A percentile compares a stretch with the other conserved stretches of the same genome.
Evolutionary conservation across 768 basidiomycete genomes (phyloP).

Genomic region (Tylopilus balloui): DNA sequence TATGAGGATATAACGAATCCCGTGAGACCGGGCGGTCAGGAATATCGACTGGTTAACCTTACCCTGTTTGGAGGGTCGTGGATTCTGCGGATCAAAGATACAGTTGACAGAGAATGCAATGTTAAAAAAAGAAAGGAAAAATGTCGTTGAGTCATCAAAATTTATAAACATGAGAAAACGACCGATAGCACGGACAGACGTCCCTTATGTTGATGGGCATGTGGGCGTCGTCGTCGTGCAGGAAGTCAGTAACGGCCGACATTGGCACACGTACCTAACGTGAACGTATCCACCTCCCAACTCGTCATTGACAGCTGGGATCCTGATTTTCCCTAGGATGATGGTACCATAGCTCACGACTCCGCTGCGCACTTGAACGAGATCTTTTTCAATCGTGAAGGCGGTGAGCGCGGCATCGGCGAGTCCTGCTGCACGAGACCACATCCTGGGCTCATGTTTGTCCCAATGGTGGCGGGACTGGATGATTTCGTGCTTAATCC

Average conservation of each 20-base stretch:
- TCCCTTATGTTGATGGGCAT: conserved; percentile 2
- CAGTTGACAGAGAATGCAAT: background rate
- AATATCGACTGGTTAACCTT: conserved; percentile 19
- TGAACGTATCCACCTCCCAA: conserved; percentile 63
- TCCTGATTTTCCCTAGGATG: conserved; percentile 70
- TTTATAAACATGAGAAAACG: conserved; percentile 3
- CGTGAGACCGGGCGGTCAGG: conserved; percentile 3
- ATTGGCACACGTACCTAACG: conserved; percentile 48
- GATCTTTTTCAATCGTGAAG: conserved; percentile 46
- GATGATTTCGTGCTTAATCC: conserved; percentile 62
- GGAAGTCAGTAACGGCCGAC: background rate
- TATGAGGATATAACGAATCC: conserved; percentile 26
- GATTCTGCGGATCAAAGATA: conserved; percentile 42
- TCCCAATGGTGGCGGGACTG: conserved; percentile 69
- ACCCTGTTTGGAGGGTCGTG: conserved; percentile 74
- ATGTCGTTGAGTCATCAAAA: conserved; percentile 12
- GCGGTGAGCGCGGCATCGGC: conserved; percentile 48
- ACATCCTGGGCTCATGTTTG: conserved; percentile 56
- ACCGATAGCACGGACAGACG: conserved; percentile 7
- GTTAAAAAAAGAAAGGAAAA: conserved; percentile 1
- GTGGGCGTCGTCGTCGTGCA: conserved; percentile 1
- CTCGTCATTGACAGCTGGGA: conserved; percentile 62
- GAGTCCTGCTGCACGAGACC: conserved; percentile 52
- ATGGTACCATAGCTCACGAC: conserved; percentile 64
- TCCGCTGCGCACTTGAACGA: conserved; percentile 49